A percentile compares a stretch with the other conserved stretches of the same genome.
Conservation (phyloP, 2,329 filamentous ascomycete species). For the Atkinsonella hypoxylon region DNA sequence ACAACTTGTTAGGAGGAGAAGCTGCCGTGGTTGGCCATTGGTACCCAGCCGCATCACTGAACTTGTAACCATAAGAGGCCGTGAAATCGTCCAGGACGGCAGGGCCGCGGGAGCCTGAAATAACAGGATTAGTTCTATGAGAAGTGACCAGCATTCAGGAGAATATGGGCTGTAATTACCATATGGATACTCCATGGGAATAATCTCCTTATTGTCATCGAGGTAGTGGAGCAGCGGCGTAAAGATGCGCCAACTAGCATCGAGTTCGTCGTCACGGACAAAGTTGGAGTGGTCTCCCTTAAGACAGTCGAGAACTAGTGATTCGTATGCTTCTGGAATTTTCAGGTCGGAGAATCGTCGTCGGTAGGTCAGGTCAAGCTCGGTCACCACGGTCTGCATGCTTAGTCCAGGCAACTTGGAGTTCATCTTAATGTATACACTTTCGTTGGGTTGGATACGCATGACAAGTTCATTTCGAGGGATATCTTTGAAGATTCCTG, state of each 20-base stretch:
- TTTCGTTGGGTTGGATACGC: conserved; percentile 98
- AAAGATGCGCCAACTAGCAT: conserved; percentile 98
- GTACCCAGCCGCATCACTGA: conserved; percentile 91
- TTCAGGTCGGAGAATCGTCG: conserved; percentile 98
- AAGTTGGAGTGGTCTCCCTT: conserved; percentile 99
- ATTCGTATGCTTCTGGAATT: conserved; percentile 98
- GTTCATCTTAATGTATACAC: conserved; percentile 99
- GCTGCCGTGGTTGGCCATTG: conserved; percentile 80
- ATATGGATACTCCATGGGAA: conserved; percentile 99
- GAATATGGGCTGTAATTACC: conserved; percentile 46
- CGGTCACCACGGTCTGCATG: conserved; percentile 98
- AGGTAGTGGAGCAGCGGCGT: conserved; percentile 95
- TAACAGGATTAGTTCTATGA: neutral
- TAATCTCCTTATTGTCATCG: conserved; percentile 98
- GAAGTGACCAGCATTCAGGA: neutral
- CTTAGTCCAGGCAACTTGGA: conserved; percentile 95
- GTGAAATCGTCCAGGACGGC: conserved; percentile 97
- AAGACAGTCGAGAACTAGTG: conserved; percentile 87
- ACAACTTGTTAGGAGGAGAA: conserved; percentile 63
- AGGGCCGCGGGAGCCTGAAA: conserved; percentile 81
- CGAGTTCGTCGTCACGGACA: conserved; percentile 89
- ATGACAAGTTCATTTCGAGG: conserved; percentile 98
- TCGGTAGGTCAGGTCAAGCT: conserved; percentile 95
- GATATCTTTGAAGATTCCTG: conserved; percentile 99
- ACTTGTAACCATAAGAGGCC: conserved; percentile 96